These are phyloP conservation scores for Ascochyta clinopodiicola DNA, from an alignment of 2,329 filamentous ascomycete genomes.

Conservation along the genomic window DNA sequence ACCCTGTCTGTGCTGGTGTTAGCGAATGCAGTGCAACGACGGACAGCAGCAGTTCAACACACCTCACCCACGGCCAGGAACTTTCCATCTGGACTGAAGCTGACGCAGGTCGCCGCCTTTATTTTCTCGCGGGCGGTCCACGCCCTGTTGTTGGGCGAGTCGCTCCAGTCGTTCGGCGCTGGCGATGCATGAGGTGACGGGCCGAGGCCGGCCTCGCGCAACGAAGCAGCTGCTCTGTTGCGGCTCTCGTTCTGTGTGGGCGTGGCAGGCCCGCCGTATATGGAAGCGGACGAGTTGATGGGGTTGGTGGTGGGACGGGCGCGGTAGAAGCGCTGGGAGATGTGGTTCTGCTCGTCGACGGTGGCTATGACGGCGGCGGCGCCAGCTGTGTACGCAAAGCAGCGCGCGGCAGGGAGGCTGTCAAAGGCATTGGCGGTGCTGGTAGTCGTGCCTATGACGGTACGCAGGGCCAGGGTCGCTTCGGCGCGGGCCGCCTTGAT, in stretches of 20 bases:
- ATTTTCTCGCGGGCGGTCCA: slow-evolving; percentile 92
- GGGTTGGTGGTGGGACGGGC: slow-evolving; percentile 77
- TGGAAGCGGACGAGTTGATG: slow-evolving; percentile 64
- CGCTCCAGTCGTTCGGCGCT: slow-evolving; percentile 58
- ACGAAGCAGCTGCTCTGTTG: slow-evolving; percentile 64
- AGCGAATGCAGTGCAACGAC: slow-evolving; percentile 26
- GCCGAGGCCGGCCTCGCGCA: slow-evolving; percentile 57
- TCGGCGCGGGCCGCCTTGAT: slow-evolving; percentile 57
- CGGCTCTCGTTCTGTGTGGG: slow-evolving; percentile 59
- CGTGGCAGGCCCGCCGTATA: slow-evolving; percentile 61
- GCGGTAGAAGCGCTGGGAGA: slow-evolving; percentile 86
- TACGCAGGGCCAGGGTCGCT: slow-evolving; percentile 70
- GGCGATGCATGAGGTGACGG: slow-evolving; percentile 55
- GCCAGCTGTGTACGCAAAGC: slow-evolving; percentile 90
- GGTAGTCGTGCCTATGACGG: slow-evolving; percentile 91
- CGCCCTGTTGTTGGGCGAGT: slow-evolving; percentile 69
- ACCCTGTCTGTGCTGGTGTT: slow-evolving; percentile 70
- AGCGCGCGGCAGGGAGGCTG: slow-evolving; percentile 69
- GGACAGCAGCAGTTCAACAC: slow-evolving; percentile 27
- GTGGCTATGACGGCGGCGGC: slow-evolving; percentile 91
- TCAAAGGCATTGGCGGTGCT: slow-evolving; percentile 86
- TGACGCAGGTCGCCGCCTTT: slow-evolving; percentile 90
- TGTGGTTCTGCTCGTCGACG: slow-evolving; percentile 68
- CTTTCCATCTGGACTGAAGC: slow-evolving; percentile 84
- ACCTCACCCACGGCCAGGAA: slow-evolving; percentile 90